Evolutionary conservation across 176 grass and related monocot genomes (phyloP).

Genomic region (Oryza meyeriana): DNA sequence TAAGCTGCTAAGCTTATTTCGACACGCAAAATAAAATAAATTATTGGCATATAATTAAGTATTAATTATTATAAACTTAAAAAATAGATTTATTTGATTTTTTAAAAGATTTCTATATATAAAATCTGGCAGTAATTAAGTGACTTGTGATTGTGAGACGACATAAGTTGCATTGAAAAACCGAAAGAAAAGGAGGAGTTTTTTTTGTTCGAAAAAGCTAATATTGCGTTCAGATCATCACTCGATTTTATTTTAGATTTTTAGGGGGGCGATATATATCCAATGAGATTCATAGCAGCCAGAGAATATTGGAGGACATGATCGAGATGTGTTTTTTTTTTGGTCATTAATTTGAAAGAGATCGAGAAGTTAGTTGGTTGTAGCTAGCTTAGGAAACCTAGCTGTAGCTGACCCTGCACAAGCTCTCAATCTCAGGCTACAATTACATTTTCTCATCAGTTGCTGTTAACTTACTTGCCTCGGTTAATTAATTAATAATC

Average conservation of each 20-base stretch:
- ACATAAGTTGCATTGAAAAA: background rate
- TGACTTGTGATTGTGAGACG: background rate
- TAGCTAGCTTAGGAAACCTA: background rate
- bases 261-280: background rate
- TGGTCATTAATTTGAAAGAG: background rate
- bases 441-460: too few species aligned
- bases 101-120: too few species aligned
- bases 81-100: too few species aligned
- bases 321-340: background rate
- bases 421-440: background rate
- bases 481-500: background rate
- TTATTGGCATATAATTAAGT: too few species aligned
- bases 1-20: too few species aligned
- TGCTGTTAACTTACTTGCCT: too few species aligned
- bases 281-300: background rate
- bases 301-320: background rate
- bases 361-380: background rate
- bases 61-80: too few species aligned
- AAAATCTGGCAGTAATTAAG: too few species aligned
- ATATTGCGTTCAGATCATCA: background rate
- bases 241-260: background rate
- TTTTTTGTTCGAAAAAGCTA: too few species aligned
- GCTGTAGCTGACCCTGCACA: too few species aligned
- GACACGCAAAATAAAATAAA: too few species aligned
- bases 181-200: too few species aligned